Base-by-base conservation (phyloP, 2,329 filamentous ascomycete genomes). In the Monosporascus sp. region DNA sequence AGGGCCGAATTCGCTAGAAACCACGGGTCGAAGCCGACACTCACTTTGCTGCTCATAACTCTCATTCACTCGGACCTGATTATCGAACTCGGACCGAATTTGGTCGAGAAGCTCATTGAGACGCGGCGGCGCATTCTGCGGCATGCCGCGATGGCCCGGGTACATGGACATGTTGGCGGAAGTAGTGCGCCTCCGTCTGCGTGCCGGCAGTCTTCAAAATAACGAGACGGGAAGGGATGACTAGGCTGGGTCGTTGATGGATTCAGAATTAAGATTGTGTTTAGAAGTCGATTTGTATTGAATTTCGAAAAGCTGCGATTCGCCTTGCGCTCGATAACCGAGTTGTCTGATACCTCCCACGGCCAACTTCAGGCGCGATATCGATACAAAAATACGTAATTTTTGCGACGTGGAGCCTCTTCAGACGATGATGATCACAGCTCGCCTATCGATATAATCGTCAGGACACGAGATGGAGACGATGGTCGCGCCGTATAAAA, bases 31-130 rank as follows among this genome's bases (percentile, higher is more conserved):
- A n/a, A 49, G 24, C 49, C 34, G 46, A 36, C 49, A 85, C 91
- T 80, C 85, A 97, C 93, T 88, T 71, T 96, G 91, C 71, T 93
- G 90, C 70, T 99, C 93, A 70, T 91, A 95, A 64, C 91, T 90
- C 69, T 90, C 90, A 60, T 85, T 88, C 63, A 90, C 85, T 60
- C 89, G 85, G 63, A 87, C 81, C 71, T 95, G 89, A 56, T 81
- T 86, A 61, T 97, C 93, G 64, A 97, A 97, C 73, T 99, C 94
- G 66, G 84, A 82, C 68, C 93, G 86, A 64, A 99, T 84, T 70
- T 91, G 88, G 53, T 97, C 93, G 67, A 99, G 81, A 59, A 97
- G 84, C 79, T 99, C 93, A 62, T 88, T 91, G 64, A 97, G 80
- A 62, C 94, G 91, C 63, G 76, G 81, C 49, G 72, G 81, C 49